phyloP scores from a whole-genome alignment of 2,329 filamentous ascomycete species.

The Penicillium hesseltinei region DNA sequence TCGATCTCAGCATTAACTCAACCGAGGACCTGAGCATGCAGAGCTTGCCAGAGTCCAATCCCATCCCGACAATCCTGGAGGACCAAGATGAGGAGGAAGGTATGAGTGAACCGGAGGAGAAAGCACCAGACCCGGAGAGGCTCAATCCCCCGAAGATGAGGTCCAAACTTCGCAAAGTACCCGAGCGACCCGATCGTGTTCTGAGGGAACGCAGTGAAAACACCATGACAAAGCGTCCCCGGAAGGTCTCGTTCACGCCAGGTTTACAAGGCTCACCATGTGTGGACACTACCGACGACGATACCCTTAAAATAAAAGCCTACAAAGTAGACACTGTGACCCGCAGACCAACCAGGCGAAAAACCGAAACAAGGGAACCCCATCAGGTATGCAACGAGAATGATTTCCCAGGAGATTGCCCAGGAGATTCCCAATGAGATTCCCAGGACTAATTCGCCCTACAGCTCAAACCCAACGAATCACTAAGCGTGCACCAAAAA shows the following conservation, averaged over 20 bases:
- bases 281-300: conserved; percentile 30
- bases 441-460: conserved; percentile 9
- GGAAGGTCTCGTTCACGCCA: conserved; percentile 41
- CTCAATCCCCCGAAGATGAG: conserved; percentile 13
- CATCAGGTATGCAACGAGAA: conserved; percentile 29
- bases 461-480: conserved; percentile 18
- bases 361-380: conserved; percentile 28
- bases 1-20: conserved; percentile 38
- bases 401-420: background rate
- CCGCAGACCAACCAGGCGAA: conserved; percentile 28
- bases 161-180: conserved; percentile 25
- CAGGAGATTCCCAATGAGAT: background rate
- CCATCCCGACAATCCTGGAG: conserved; percentile 34
- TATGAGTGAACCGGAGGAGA: conserved; percentile 28
- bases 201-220: conserved; percentile 41
- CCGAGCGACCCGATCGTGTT: conserved; percentile 28
- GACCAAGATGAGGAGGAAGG: conserved; percentile 30
- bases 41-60: conserved; percentile 20
- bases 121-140: conserved; percentile 8
- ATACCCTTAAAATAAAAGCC: conserved; percentile 35
- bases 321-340: conserved; percentile 33
- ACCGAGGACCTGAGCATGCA: conserved; percentile 20
- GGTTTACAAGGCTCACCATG: conserved; percentile 31
- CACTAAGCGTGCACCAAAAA: conserved; percentile 43
- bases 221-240: conserved; percentile 28